Base-by-base conservation (phyloP, 2,329 filamentous ascomycete genomes). In the Blumeriella jaapii region DNA sequence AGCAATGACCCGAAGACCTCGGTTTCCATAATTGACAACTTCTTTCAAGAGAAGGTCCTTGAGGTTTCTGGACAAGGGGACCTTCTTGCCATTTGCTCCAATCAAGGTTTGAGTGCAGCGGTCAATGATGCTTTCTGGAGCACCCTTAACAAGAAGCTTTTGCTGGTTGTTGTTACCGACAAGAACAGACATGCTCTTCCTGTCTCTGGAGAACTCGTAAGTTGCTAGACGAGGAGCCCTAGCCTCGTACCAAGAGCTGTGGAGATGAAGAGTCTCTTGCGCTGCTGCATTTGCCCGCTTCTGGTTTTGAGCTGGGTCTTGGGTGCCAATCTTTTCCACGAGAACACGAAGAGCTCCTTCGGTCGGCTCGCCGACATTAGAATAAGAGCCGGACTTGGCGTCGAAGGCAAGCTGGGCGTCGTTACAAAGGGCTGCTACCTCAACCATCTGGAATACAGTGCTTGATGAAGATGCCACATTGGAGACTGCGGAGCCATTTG, bases 171-270 rank as follows among this genome's bases (percentile, higher is more conserved):
- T 78, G 36, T 71, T 69, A 46, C 80, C 71, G 44, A 93, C 84
- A 40, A 96, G 65, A 22, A 98, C 93, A 30, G 91, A 98, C 91
- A 98, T 98, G 61, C 89, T 96, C 74, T 98, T 98, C 44, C 91
- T 77, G 60, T 98, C 91, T 51, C 91, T 78, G 1, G 91, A 96
- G 62, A 98, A 98, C 58, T 98, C 91, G 52, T 85, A 98, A 8
- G 86, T 94, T 6, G 87, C 80, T 38, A 94, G 68, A 26, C 81
- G 76, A 34, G 76, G 74, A 31, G 78, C 73, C 48, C 74, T 71
- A 48, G 75, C 69, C 62, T 93, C 87, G 57, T 94, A 95, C 61
- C 78, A 78, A 46, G 77, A 71, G 64, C 86, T 96, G 40, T 85
- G 78, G 51, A 80, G 74, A 62, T 96, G 82, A 25, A 91, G 69